phyloP scores from a whole-genome alignment of 129 eudicot genomes.

The Ambrosia trifida region DNA sequence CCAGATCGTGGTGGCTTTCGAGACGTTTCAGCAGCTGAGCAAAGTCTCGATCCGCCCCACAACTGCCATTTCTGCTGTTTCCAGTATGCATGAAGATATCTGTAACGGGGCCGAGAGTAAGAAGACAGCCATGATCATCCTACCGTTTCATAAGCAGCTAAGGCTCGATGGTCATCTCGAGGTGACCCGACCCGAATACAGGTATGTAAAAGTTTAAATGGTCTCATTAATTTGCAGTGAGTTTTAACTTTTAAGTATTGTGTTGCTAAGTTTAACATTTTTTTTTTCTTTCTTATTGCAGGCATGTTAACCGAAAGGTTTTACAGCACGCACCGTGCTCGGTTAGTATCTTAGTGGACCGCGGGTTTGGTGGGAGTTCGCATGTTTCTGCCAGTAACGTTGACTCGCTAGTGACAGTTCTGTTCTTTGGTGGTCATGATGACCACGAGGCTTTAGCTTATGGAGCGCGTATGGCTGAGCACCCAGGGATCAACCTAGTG shows the following conservation, averaged over 20 bases:
- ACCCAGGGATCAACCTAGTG: conserved; percentile 71
- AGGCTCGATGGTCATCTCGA: conserved; percentile 73
- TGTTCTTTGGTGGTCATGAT: conserved; percentile 92
- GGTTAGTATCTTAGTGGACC: conserved; percentile 81
- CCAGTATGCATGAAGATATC: conserved; percentile 82
- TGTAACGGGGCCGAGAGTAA: conserved; percentile 66
- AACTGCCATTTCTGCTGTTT: conserved; percentile 71
- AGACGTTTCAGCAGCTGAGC: conserved; percentile 73
- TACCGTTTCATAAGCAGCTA: conserved; percentile 83
- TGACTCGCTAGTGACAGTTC: conserved; percentile 48
- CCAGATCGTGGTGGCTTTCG: conserved; percentile 80
- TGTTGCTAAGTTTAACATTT: background rate
- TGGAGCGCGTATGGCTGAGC: conserved; percentile 90
- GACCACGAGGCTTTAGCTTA: conserved; percentile 89
- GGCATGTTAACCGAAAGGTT: conserved; percentile 67
- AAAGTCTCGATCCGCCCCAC: conserved; percentile 69
- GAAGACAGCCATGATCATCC: conserved; percentile 58
- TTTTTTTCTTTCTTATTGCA: conserved; percentile 2
- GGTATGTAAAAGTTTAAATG: conserved; percentile 11
- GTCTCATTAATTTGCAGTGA: background rate
- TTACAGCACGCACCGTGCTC: conserved; percentile 85
- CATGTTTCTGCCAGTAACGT: conserved; percentile 84
- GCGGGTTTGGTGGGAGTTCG: conserved; percentile 77
- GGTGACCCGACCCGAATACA: conserved; percentile 68
- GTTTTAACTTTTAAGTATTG: background rate